Evolutionary conservation across 495 filamentous ascomycete species (phyloP), one percentile per base, ranked within the genome.

Genomic region (Daldinia decipiens): DNA sequence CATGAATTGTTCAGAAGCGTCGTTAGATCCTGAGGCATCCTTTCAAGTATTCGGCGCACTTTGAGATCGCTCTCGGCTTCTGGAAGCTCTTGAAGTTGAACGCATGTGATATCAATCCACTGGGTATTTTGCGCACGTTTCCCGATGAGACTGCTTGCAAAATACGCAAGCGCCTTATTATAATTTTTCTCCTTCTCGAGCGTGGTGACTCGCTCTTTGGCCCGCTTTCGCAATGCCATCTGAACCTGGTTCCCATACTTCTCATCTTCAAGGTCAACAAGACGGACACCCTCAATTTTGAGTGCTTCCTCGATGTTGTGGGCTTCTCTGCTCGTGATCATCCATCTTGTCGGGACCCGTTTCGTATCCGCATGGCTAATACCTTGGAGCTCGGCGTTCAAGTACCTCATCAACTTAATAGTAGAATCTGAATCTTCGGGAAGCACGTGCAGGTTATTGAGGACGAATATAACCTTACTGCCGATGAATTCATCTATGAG

Each of bases 371-470:
- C 15, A 38, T 12, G 56, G 29, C 68, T 74, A n/a, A 65, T 40
- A 38, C 12, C 62, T 31, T 69, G 60, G 4, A 76, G 53, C 34
- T 76, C 78, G 24, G 66, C 47, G 19, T 69, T 64, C 26, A 80
- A 54, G 43, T 62, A 76, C 5, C 69, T 73, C 72, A 77, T 70
- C 26, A 82, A 65, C 27, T 78, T 78, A 17, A 72, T 77, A 7
- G 80, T 82, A 12, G 74, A 76, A 53, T 79, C 79, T 13, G 67
- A 75, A n/a, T 79, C 74, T 57, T 78, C 77, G 12, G 75, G 75
- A 13, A 80, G 75, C 1, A 58, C 65, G 59, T 82, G 79, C 2
- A 82, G 51, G 55, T 81, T 81, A 61, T 79, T 78, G 29, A 82
- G 60, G 3, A 82, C 71, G 45, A 81, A 77, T 43, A 79, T 78